These are phyloP conservation scores for Penicillium canescens DNA, from an alignment of 495 filamentous ascomycete genomes.

Conservation along the genomic window DNA sequence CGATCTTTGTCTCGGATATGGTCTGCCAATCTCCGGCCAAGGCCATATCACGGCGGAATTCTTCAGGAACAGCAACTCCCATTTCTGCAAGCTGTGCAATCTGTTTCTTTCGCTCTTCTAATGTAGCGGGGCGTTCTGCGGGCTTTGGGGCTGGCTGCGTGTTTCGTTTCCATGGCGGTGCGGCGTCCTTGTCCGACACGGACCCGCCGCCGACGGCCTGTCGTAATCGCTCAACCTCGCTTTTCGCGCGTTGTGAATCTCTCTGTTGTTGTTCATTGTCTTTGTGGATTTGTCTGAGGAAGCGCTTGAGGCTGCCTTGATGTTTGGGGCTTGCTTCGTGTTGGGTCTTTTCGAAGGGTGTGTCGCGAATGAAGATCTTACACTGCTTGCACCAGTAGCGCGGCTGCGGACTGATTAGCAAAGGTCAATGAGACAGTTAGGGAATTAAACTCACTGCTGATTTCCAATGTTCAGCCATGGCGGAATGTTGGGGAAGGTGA, in stretches of 20 bases:
- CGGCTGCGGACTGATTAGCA: slow-evolving; percentile 46
- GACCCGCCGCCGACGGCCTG: slow-evolving; percentile 60
- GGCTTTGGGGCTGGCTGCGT: slow-evolving; percentile 21
- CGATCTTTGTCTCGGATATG: slow-evolving; percentile 53
- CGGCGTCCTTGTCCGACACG: slow-evolving; percentile 20
- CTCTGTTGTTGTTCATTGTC: slow-evolving; percentile 73
- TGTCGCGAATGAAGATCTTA: slow-evolving; percentile 87
- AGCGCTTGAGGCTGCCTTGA: slow-evolving; percentile 85
- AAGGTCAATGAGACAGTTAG: background rate
- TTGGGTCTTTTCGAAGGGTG: slow-evolving; percentile 81
- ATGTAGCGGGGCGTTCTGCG: slow-evolving; percentile 41
- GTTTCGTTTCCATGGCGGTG: slow-evolving; percentile 26
- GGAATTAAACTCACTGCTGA: slow-evolving; percentile 63
- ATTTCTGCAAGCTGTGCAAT: slow-evolving; percentile 83
- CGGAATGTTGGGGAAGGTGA: background rate
- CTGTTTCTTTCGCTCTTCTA: slow-evolving; percentile 78
- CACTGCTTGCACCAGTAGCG: slow-evolving; percentile 99
- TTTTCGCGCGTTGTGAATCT: slow-evolving; percentile 78
- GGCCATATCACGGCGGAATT: slow-evolving; percentile 76
- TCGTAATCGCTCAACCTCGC: slow-evolving; percentile 84
- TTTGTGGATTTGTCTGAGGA: slow-evolving; percentile 82
- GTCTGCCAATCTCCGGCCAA: slow-evolving; percentile 91
- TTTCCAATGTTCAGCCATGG: slow-evolving; percentile 99
- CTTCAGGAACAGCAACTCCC: slow-evolving; percentile 82
- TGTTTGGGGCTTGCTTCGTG: slow-evolving; percentile 90